Conservation (phyloP, 495 filamentous ascomycete species). For the Neurospora discreta region DNA sequence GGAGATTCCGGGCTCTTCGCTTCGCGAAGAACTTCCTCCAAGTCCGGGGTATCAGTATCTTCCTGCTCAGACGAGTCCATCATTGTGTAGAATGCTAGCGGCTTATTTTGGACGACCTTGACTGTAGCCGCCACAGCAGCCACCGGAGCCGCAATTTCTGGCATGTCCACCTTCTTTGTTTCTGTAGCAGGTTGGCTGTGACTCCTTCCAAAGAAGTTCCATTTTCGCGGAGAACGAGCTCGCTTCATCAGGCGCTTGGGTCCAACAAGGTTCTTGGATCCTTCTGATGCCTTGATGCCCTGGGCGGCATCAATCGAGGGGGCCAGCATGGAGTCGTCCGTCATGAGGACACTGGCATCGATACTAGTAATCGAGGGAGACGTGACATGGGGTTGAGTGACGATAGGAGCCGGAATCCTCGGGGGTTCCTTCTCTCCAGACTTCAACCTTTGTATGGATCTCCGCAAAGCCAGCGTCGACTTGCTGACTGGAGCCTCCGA, state of each 20-base stretch:
- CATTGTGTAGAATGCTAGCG: conserved; percentile 69
- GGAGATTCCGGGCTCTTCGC: conserved; percentile 29
- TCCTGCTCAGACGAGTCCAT: conserved; percentile 64
- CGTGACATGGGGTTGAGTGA: conserved; percentile 22
- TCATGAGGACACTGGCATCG: conserved; percentile 36
- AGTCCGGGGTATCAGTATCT: conserved; percentile 44
- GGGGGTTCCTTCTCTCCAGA: conserved; percentile 25
- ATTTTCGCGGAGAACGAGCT: conserved; percentile 52
- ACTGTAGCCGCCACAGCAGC: conserved; percentile 24
- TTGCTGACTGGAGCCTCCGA: conserved; percentile 30
- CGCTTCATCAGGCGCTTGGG: conserved; percentile 47
- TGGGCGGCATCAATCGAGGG: conserved; percentile 12
- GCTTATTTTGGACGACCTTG: conserved; percentile 29
- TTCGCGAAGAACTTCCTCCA: conserved; percentile 56
- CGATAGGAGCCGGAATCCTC: conserved; percentile 32
- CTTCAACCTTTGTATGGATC: conserved; percentile 39
- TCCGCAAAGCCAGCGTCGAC: conserved; percentile 38
- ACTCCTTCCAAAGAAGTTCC: conserved; percentile 75
- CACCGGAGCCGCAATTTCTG: conserved; percentile 19
- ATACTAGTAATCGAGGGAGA: conserved; percentile 38
- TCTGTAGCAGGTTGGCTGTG: conserved; percentile 40
- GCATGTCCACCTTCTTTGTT: conserved; percentile 24
- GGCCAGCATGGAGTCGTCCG: conserved; percentile 36
- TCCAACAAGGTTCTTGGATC: conserved; percentile 3
- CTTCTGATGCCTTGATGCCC: conserved; percentile 8